Evolutionary conservation across 2,329 filamentous ascomycete genomes (phyloP).

Genomic region (Daldinia sp.): DNA sequence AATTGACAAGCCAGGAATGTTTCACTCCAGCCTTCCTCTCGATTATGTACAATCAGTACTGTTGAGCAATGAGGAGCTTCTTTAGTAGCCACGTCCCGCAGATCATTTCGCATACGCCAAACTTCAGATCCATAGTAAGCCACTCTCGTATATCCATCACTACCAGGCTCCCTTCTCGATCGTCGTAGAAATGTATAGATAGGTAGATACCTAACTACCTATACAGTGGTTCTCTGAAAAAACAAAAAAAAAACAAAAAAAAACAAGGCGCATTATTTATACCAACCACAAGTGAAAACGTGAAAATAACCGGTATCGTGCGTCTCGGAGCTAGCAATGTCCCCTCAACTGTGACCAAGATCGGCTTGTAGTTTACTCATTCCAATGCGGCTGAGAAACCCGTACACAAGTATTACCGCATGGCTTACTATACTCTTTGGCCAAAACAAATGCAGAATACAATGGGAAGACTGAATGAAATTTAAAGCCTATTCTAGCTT

Average conservation of each 20-base stretch:
- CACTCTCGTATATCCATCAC: neutral
- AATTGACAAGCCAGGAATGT: neutral
- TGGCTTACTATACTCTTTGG: neutral
- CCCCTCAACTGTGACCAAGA: neutral
- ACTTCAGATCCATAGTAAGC: neutral
- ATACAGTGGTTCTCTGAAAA: too few relatives aligned
- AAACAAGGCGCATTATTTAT: too few relatives aligned
- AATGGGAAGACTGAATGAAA: neutral
- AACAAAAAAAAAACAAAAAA: too few relatives aligned
- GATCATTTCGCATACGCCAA: neutral
- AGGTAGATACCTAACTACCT: too few relatives aligned
- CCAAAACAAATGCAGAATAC: neutral
- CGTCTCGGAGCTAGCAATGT: neutral
- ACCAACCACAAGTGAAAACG: neutral
- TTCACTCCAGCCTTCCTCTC: neutral
- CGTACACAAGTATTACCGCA: slow-evolving; percentile 3
- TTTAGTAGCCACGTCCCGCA: neutral
- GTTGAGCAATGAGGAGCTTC: neutral
- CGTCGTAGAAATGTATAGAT: too few relatives aligned
- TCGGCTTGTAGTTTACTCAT: too few relatives aligned
- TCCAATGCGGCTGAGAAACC: slow-evolving; percentile 3
- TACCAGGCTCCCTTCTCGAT: too few relatives aligned
- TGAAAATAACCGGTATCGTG: neutral
- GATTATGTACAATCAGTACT: too few relatives aligned
- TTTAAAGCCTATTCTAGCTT: neutral